phyloP scores from a whole-genome alignment of 2,329 filamentous ascomycete genomes.

The Pseudopithomyces chartarum region DNA sequence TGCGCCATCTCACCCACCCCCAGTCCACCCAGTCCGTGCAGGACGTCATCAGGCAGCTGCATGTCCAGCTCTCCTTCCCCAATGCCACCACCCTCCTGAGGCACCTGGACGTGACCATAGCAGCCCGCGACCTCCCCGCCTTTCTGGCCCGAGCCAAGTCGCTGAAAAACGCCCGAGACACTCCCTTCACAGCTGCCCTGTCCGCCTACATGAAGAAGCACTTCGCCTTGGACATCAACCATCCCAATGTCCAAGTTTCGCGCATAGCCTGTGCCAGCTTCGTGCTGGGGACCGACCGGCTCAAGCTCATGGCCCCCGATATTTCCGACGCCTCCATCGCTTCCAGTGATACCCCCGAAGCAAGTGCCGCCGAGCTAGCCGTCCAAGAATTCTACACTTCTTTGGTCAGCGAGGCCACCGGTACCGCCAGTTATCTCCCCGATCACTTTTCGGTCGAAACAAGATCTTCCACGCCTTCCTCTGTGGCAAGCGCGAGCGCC shows the following conservation, averaged over 20 bases:
- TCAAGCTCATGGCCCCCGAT: slow-evolving; percentile 45
- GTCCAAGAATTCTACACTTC: slow-evolving; percentile 37
- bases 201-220: slow-evolving; percentile 46
- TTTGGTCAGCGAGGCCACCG: slow-evolving; percentile 38
- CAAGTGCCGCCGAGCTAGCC: slow-evolving; percentile 37
- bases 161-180: slow-evolving; percentile 15
- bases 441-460: slow-evolving; percentile 17
- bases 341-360: slow-evolving; percentile 27
- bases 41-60: slow-evolving; percentile 39
- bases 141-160: slow-evolving; percentile 39
- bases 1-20: slow-evolving; percentile 61
- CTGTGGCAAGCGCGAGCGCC: slow-evolving; percentile 21
- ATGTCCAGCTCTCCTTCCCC: slow-evolving; percentile 43
- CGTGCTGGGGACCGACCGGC: slow-evolving; percentile 43
- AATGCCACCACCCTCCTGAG: slow-evolving; percentile 41
- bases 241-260: slow-evolving; percentile 47
- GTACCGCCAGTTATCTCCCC: slow-evolving; percentile 36
- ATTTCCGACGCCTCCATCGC: slow-evolving; percentile 28
- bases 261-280: slow-evolving; percentile 51
- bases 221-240: slow-evolving; percentile 47
- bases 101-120: slow-evolving; percentile 50
- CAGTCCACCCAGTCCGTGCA: slow-evolving; percentile 36
- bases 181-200: slow-evolving; percentile 49
- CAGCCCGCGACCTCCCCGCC: slow-evolving; percentile 44
- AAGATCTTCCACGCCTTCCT: slow-evolving; percentile 30